Evolutionary conservation across 2,329 filamentous ascomycete genomes (phyloP), one percentile per base, ranked within the genome.

Genomic region (Colletotrichum neosansevieriae): DNA sequence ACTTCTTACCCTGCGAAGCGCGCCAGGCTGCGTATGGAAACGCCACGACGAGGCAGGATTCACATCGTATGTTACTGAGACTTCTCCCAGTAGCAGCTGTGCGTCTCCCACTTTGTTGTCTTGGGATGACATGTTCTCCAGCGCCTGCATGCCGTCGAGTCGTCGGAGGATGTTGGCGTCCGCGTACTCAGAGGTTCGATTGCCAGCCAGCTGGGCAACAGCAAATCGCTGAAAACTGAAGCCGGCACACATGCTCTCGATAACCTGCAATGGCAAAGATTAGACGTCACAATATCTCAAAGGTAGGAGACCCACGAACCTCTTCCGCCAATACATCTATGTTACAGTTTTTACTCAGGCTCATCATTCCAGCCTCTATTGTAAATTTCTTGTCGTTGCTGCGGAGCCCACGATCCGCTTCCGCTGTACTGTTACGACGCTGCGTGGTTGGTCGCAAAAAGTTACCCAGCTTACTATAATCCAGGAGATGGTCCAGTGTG

Each of bases 11-110:
- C 51, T 36, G 4, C 51, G 6, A 0, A 82, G 70, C 0, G 81
- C 81, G 0, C 88, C 88, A 0, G 85, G 82, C 49, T 89, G 84
- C 0, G 84, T 83, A 17, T 83, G 78, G 72, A 88, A 89, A 1
- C 78, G 75, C 86, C 88, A 90, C 10, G 74, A 80, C 71, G 59
- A 80, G 69, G 21, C 79, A 65, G 74, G 81, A 3, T 84, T 81
- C 12, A 89, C 82, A 70, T 87, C 82, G 5, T 88, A 76, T 17
- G 85, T 79, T 34, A 89, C 79, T 15, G 81, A 78, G 3, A 86
- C 73, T 6, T 70, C 53, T 2, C 71, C 71, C 6, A 71, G 19
- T 2, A 63, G 3, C 1, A 67, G 32, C 6, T 57, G 42, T 5
- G 66, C 6, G 6, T 67, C 67, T 3, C 70, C 70, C 0, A 32